Evolutionary conservation across 2,329 filamentous ascomycete species (phyloP).

Genomic region (Beauveria brongniartii): DNA sequence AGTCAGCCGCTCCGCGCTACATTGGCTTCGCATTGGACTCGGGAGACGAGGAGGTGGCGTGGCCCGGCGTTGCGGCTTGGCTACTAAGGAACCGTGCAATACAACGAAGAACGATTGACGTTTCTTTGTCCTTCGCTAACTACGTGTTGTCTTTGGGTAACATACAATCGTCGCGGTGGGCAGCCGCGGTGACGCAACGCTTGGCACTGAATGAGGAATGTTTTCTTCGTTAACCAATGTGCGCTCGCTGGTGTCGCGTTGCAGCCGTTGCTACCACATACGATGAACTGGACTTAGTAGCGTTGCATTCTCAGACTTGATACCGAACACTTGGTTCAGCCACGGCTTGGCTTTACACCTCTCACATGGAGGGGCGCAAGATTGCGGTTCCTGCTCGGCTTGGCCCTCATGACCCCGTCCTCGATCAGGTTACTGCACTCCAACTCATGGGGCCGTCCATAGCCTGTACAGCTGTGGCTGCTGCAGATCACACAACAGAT

Average conservation of each 20-base stretch:
- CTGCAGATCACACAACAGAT: not conserved
- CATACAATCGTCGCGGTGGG: not conserved
- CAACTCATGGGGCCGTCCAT: not conserved
- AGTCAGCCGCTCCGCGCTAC: not conserved
- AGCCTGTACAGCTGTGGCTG: not conserved
- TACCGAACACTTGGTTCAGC: slow-evolving; percentile 3
- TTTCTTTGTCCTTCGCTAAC: not conserved
- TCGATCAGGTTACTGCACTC: not conserved
- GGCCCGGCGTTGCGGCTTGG: not conserved
- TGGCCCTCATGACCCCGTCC: not conserved
- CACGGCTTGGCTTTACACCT: not conserved
- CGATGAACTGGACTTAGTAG: not conserved
- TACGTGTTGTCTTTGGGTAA: not conserved
- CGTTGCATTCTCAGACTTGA: not conserved
- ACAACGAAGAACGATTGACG: not conserved
- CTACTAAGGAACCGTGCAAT: not conserved
- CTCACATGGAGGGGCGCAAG: not conserved
- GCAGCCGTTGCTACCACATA: not conserved
- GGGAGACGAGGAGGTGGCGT: not conserved
- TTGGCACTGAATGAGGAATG: not conserved
- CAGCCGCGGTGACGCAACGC: not conserved
- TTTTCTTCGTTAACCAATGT: not conserved
- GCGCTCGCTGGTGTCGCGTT: not conserved
- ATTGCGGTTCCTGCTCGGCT: not conserved
- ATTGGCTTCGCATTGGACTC: not conserved